Conservation (phyloP, 345 rosid species). For the Corymbia maculata region DNA sequence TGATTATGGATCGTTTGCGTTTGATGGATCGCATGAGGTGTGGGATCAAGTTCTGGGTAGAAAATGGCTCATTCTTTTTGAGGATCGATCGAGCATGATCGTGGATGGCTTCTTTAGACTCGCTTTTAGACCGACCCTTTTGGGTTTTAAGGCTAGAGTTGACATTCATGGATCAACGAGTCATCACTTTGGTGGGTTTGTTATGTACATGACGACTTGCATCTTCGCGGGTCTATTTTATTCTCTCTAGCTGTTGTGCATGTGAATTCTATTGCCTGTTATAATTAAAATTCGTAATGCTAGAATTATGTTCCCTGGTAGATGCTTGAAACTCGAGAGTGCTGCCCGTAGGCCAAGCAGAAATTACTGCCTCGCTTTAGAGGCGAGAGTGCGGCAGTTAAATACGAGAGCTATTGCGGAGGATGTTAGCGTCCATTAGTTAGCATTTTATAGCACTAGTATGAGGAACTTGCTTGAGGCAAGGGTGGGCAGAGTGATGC, state of each 20-base stretch:
- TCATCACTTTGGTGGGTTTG: neutral
- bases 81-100: neutral
- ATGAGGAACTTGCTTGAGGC: neutral
- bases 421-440: neutral
- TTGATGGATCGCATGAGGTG: neutral
- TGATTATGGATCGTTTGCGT: neutral
- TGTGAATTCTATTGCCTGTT: neutral
- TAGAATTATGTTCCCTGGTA: neutral
- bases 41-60: neutral
- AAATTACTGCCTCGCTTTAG: neutral
- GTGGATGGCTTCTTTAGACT: neutral
- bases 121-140: neutral
- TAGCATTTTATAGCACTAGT: neutral
- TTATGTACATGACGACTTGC: neutral
- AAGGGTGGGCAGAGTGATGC: neutral
- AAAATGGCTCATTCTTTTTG: neutral
- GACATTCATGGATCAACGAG: neutral
- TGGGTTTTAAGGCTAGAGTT: neutral
- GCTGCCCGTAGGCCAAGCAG: neutral
- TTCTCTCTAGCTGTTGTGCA: neutral
- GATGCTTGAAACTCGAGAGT: neutral
- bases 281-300: neutral
- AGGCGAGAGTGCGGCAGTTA: neutral
- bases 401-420: neutral
- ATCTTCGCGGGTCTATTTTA: neutral